Evolutionary conservation across 1,139 yeast genomes (phyloP).

Genomic region (Blastobotrys raffinosifermentans): DNA sequence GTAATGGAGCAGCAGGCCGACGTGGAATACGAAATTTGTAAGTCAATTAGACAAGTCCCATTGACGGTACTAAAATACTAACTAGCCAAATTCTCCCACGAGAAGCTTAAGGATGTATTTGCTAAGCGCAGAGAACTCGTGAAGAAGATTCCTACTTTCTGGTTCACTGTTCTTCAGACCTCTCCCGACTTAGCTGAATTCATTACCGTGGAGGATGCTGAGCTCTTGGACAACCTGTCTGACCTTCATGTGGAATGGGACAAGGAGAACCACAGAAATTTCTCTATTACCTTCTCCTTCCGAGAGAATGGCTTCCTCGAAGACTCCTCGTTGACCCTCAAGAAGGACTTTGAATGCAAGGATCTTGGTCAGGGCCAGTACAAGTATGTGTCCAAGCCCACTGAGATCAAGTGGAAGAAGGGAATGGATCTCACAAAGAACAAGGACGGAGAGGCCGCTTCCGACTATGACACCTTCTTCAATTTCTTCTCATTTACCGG

Average conservation of each 20-base stretch:
- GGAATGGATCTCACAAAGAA: slow-evolving; percentile 30
- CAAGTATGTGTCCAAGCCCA: slow-evolving; percentile 28
- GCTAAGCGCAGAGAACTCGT: slow-evolving; percentile 30
- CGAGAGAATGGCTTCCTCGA: slow-evolving; percentile 32
- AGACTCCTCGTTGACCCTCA: slow-evolving; percentile 18
- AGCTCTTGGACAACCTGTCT: slow-evolving; percentile 26
- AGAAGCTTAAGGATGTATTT: slow-evolving; percentile 32
- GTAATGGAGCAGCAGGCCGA: slow-evolving; percentile 47
- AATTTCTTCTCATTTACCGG: slow-evolving; percentile 34
- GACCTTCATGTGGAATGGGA: slow-evolving; percentile 32
- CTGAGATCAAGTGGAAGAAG: slow-evolving; percentile 33
- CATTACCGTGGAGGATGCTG: slow-evolving; percentile 31
- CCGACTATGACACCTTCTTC: slow-evolving; percentile 29
- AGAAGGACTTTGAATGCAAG: slow-evolving; percentile 24
- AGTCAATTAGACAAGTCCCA: slow-evolving; percentile 12
- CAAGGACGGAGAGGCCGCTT: slow-evolving; percentile 25
- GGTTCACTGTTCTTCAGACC: slow-evolving; percentile 34
- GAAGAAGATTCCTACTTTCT: slow-evolving; percentile 32
- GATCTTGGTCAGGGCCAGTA: slow-evolving; percentile 7
- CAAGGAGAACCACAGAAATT: slow-evolving; percentile 26
- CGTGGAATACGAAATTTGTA: slow-evolving; percentile 28
- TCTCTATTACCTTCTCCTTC: slow-evolving; percentile 31
- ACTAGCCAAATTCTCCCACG: slow-evolving; percentile 19
- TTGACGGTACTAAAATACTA: slow-evolving; percentile 8
- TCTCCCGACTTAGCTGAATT: slow-evolving; percentile 29